phyloP scores from a whole-genome alignment of 768 basidiomycete genomes.

The Cubamyces lactineus region DNA sequence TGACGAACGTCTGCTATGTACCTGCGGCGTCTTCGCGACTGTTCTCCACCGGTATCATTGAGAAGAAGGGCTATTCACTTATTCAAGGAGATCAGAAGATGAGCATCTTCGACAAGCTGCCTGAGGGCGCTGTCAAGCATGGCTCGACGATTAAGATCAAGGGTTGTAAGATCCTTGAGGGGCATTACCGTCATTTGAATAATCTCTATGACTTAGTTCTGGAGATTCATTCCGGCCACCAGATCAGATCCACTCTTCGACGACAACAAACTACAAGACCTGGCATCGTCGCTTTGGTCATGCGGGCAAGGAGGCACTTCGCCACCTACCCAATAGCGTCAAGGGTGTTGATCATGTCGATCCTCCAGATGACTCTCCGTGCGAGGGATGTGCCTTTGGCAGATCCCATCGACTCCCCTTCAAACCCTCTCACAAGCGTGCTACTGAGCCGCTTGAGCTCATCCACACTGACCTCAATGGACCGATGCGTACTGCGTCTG shows the following conservation, averaged over 20 bases:
- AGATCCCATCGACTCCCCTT: background rate
- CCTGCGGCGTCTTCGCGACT: no score
- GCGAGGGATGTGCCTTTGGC: background rate
- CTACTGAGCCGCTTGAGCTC: background rate
- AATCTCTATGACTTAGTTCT: background rate
- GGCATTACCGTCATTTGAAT: background rate
- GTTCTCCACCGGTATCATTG: no score
- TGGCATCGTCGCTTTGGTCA: slow-evolving; percentile 1
- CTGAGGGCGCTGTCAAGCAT: background rate
- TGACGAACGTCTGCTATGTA: no score
- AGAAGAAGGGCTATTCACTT: background rate
- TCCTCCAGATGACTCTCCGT: background rate
- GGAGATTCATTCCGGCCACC: background rate
- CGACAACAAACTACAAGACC: background rate
- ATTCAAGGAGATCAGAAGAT: background rate
- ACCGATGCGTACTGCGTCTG: background rate
- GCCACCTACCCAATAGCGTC: background rate
- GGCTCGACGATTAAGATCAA: background rate
- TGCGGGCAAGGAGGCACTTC: background rate
- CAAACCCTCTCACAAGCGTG: background rate
- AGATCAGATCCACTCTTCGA: no score
- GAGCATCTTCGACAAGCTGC: background rate
- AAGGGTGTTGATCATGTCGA: background rate
- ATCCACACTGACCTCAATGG: background rate
- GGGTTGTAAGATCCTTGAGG: background rate